Base-by-base conservation (phyloP, 208 protist species). In the Acanthamoeba pearcei region DNA sequence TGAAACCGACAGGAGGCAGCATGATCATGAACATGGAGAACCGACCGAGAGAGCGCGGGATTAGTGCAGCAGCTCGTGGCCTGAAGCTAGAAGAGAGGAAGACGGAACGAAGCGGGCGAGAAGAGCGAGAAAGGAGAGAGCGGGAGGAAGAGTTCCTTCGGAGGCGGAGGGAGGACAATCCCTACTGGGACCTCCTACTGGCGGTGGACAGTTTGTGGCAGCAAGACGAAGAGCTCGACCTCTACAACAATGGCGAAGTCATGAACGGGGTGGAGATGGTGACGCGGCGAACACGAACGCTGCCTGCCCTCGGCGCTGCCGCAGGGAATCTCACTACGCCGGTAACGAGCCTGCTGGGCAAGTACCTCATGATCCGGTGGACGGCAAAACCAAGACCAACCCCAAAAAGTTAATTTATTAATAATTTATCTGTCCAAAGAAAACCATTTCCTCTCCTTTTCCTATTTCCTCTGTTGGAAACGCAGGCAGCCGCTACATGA, bases 341-440 rank as follows among this genome's bases (percentile, higher is more conserved):
- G 5, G 38, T 46, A 9, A 46, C 8, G 27, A 88, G 80, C 53
- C 22, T 88, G 80, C 51, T 88, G 9, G 80, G 80, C 42, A 57
- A 88, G n/a, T 88, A 64, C 51, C 53, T 88, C 13, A 55, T 88
- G 80, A 88, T 88, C 2, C 46, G 80, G 13, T 88, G 80, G 80
- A 88, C 80, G 0, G 64, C 64, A 51, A 32, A 17, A 19, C 80
- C 80, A 1, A 5, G 49, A 49, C 5, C 53, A 35, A 35, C 32
- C 1, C 32, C 32, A 35, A 35, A 35, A 35, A 35, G 32, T 35
- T 35, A 35, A 35, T 35, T 35, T 35, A 35, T 35, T 35, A 35
- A 35, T 35, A 35, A 35, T 35, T 35, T 35, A 35, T n/a, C 15
- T 2, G 3, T 3, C 22, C 60, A 46, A 46, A 9, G 6, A 57